A percentile compares a stretch with the other conserved stretches of the same genome.
These are phyloP conservation scores for Schwanniomyces etchellsii DNA, from an alignment of 1,139 yeast species.

Conservation along the genomic window DNA sequence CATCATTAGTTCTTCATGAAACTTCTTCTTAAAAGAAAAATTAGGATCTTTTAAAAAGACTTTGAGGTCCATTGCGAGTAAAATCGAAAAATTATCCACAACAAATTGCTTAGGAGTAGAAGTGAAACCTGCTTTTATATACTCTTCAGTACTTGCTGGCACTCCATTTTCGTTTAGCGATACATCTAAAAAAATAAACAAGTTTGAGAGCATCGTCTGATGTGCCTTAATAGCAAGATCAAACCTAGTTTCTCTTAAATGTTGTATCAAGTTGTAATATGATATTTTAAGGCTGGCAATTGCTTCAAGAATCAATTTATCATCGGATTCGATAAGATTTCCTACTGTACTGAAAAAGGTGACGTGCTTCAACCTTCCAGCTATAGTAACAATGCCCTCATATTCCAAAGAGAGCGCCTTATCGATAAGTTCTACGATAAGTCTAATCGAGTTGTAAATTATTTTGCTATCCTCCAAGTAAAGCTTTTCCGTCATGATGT, in stretches of 20 bases:
- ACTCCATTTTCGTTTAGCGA: conserved; percentile 42
- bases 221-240: conserved; percentile 38
- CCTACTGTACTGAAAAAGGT: conserved; percentile 40
- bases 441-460: conserved; percentile 38
- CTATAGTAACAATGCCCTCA: conserved; percentile 36
- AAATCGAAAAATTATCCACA: conserved; percentile 34
- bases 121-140: conserved; percentile 43
- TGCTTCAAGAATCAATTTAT: conserved; percentile 27
- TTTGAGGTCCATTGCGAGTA: conserved; percentile 45
- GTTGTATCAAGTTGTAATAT: conserved; percentile 35
- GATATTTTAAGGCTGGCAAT: conserved; percentile 28
- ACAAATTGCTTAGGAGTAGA: conserved; percentile 39
- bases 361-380: conserved; percentile 41
- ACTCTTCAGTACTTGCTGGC: conserved; percentile 42
- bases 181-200: conserved; percentile 35
- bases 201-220: conserved; percentile 36
- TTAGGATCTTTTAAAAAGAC: conserved; percentile 51
- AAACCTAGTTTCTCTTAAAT: conserved; percentile 29
- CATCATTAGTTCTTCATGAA: conserved; percentile 54
- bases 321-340: conserved; percentile 35
- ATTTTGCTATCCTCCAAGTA: conserved; percentile 42
- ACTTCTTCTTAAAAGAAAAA: conserved; percentile 51
- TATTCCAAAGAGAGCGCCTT: conserved; percentile 37
- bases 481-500: conserved; percentile 35
- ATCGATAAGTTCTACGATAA: conserved; percentile 41